Base-by-base conservation (phyloP, 2,329 filamentous ascomycete species). In the Fusarium bactridioides region DNA sequence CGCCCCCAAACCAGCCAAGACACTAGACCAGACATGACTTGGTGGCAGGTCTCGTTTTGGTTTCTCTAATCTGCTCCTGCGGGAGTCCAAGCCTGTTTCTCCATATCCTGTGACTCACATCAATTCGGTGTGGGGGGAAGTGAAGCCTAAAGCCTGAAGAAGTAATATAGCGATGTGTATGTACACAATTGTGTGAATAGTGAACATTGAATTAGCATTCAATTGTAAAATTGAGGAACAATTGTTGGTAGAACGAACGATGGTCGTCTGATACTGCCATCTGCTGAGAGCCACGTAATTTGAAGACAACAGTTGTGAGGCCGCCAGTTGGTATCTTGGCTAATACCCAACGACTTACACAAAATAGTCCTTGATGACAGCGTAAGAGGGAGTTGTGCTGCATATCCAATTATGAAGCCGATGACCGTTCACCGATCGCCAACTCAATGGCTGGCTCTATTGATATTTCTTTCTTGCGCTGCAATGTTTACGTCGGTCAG, bases 21-120 rank as follows among this genome's bases (percentile, higher is more conserved):
- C 64, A 58, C 75, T 77, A 77, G 63, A 43, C 67, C 58, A 19
- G 27, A 55, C 41, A 54, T 31, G 64, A 75, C 45, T 51, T 77
- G 70, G 73, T 50, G 63, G 43, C 64, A 69, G 61, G 74, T 64
- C 72, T 73, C 62, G 73, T 76, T 76, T 74, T 67, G 74, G 70
- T 54, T 57, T 74, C 65, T 67, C 57, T 70, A 64, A 61, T 70
- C 56, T 67, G 68, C 50, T 60, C 74, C 66, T 74, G 68, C 56
- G 47, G 67, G 43, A 74, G 66, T 53, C 59, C 55, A 69, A 74
- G 67, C 73, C 67, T 74, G 64, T 62, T 76, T 70, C 64, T 71
- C 60, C 59, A 64, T 69, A 70, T 73, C 72, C 67, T 77, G 76
- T 77, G 76, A 77, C 76, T 77, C 76, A 77, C 65, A 74, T 64